Conservation (phyloP, 83 land plant species). For the Larix sibirica region DNA sequence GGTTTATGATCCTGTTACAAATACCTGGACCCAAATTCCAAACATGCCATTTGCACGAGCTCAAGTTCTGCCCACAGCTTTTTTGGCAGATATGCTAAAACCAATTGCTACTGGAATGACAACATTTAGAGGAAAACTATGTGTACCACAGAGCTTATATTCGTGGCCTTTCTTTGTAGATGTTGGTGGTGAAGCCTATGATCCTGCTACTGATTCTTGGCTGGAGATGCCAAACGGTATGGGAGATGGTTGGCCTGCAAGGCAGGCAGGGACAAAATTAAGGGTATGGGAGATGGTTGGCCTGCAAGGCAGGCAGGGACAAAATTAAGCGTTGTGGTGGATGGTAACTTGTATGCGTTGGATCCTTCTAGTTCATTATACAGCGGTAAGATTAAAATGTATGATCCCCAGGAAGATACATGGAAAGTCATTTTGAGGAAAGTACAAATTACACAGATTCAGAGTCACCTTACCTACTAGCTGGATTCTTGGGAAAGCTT, state of each 20-base stretch:
- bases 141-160: slow-evolving; percentile 90
- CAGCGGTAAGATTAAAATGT: slow-evolving; percentile 78
- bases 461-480: too few species aligned
- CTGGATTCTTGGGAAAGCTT: too few species aligned
- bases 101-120: slow-evolving; percentile 97
- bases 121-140: too few species aligned
- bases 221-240: slow-evolving; percentile 94
- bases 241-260: too few species aligned
- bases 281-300: too few species aligned
- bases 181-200: slow-evolving; percentile 91
- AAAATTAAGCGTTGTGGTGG: slow-evolving; percentile 81
- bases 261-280: too few species aligned
- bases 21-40: slow-evolving; percentile 71
- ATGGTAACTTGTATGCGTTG: too few species aligned
- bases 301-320: too few species aligned
- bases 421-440: too few species aligned
- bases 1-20: slow-evolving; percentile 77
- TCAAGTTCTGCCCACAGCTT: slow-evolving; percentile 75
- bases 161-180: slow-evolving; percentile 98
- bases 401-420: slow-evolving; percentile 81
- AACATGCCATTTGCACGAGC: slow-evolving; percentile 91
- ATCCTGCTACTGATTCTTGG: slow-evolving; percentile 78
- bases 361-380: slow-evolving; percentile 83
- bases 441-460: too few species aligned
- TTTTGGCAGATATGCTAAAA: slow-evolving; percentile 82